These are phyloP conservation scores for Dendrobium officinale DNA, from an alignment of 106 monocot genomes.

Conservation along the genomic window DNA sequence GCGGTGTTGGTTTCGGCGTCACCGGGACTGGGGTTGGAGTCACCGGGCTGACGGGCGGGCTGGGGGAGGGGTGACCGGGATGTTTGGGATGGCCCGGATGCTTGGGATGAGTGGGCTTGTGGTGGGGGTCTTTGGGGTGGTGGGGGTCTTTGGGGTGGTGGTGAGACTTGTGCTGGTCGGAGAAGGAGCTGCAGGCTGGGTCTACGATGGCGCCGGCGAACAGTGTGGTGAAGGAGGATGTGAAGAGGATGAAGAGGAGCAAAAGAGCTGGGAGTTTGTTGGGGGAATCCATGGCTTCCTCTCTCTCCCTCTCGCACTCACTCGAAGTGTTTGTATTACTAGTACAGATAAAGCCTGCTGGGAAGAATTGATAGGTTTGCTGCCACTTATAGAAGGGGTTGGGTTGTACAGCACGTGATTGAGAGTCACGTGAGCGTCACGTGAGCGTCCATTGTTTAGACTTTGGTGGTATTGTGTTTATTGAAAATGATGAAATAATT, in stretches of 20 bases:
- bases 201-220: conserved; percentile 10
- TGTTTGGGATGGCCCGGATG: conserved; percentile 7
- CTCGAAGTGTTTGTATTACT: not conserved
- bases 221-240: conserved; percentile 30
- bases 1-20: conserved; percentile 1
- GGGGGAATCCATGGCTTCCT: conserved; percentile 23
- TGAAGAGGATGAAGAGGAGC: conserved; percentile 31
- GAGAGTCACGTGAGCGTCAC: not conserved
- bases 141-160: not conserved
- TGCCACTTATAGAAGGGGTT: not conserved
- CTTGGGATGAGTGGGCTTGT: not conserved
- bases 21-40: not conserved
- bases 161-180: not conserved
- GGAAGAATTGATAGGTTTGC: not conserved
- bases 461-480: not conserved
- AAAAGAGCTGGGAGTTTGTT: conserved; percentile 27
- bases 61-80: conserved; percentile 5
- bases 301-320: not conserved
- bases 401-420: too few species aligned
- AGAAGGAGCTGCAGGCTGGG: not conserved
- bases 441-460: not conserved
- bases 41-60: conserved; percentile 1
- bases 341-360: not conserved
- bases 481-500: not conserved
- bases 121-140: not conserved